Base-by-base conservation (phyloP, 306 rosid species). In the Begonia loranthoides region DNA sequence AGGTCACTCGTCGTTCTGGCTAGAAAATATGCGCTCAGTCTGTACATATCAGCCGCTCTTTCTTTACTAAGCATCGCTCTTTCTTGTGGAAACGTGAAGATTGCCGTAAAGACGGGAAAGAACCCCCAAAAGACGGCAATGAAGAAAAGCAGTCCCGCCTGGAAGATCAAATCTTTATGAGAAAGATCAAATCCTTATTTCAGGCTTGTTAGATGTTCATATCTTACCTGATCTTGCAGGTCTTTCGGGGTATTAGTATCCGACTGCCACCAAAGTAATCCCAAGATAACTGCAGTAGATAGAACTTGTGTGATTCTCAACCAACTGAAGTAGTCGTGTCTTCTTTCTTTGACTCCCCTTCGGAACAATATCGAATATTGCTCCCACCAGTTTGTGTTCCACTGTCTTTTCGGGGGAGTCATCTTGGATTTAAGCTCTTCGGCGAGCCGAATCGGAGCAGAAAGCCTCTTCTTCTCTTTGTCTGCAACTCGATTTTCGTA, bases 41-140 rank as follows among this genome's bases (percentile, higher is more conserved):
- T 73, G 67, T 92, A 92, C 99, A 92, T 92, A 66, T 83, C 94
- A 22, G 88, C 96, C 13, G 94, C 86, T 52, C 99, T 67, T 70
- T 92, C 99, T 66, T 92, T 92, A 21, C 39, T 65, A 55, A 92
- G 65, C 99, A 92, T 86, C 15, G 99, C 96, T 67, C 96, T 80
- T 57, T 92, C 99, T 86, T 92, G 99, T 40, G 99, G 99, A 62
- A 92, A 92, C 49, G 99, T 81, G 56, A 92, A 92, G 60, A 92
- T 86, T 36, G 96, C 88, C 2, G 96, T 86, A 74, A 86, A 90
- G 49, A 92, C 94, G 0, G 99, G 99, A 55, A 92, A 92, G 66
- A 92, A 92, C 44, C 95, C 99, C 99, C 99, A 92, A 54, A 92
- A 92, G 9, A 92, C 96, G 0, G 96, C 85, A 49, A 92, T 92